Percentiles rank a stretch among this genome's conserved stretches.
phyloP scores from a whole-genome alignment of 164 flowering plant genomes.

The Nymphaea colorata region DNA sequence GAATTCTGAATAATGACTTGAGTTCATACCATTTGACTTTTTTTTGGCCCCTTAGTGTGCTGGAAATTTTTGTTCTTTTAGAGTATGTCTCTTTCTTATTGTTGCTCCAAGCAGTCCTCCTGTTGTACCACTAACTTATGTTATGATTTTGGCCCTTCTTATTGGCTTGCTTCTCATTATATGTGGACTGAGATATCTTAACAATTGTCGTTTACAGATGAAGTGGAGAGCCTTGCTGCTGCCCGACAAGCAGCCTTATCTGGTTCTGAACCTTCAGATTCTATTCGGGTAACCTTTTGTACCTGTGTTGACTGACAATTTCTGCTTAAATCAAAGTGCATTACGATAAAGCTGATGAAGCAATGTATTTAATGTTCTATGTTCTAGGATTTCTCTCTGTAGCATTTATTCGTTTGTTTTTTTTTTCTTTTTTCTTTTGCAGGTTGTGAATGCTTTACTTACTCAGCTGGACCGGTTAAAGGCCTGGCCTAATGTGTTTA shows the following conservation, averaged over 20 bases:
- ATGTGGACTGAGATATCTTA: no score
- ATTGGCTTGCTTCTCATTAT: no score
- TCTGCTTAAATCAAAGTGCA: neutral
- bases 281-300: slow-evolving; percentile 53
- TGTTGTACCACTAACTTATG: no score
- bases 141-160: no score
- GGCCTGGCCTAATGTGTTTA: slow-evolving; percentile 85
- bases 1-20: no score
- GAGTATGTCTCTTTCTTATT: no score
- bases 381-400: neutral
- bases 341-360: neutral
- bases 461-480: slow-evolving; percentile 95
- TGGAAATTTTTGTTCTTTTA: no score
- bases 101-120: no score
- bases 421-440: slow-evolving; percentile 10
- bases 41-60: no score
- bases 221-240: slow-evolving; percentile 99
- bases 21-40: no score
- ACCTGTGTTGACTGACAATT: neutral
- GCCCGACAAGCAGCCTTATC: slow-evolving; percentile 97
- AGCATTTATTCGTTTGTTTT: neutral
- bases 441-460: slow-evolving; percentile 95
- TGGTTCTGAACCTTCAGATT: slow-evolving; percentile 98
- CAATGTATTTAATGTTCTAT: neutral
- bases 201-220: slow-evolving; percentile 35